Evolutionary conservation across 2,329 filamentous ascomycete genomes (phyloP).

Genomic region (Tolypocladium nubicola): DNA sequence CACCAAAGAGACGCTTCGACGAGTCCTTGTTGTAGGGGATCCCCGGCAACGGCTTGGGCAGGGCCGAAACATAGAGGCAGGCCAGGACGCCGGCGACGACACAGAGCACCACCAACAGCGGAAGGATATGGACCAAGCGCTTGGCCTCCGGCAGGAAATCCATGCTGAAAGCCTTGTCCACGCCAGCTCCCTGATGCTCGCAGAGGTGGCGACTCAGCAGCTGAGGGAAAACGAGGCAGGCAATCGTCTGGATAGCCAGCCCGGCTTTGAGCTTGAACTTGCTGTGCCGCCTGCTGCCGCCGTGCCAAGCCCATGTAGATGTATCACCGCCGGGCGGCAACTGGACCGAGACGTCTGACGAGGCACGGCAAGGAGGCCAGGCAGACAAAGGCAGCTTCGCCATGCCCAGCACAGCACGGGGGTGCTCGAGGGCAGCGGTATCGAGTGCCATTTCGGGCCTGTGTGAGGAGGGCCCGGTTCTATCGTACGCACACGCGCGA

Average conservation of each 20-base stretch:
- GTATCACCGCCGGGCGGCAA: neutral
- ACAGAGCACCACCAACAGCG: neutral
- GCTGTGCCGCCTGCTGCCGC: neutral
- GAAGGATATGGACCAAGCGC: neutral
- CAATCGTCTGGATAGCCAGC: neutral
- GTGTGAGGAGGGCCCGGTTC: neutral
- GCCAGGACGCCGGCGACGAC: neutral
- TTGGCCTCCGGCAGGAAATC: neutral
- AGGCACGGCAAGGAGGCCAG: neutral
- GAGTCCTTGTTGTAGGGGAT: slow-evolving; percentile 16
- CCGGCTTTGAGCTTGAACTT: neutral
- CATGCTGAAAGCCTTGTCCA: neutral
- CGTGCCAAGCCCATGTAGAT: neutral
- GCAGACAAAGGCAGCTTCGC: neutral
- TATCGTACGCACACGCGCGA: neutral
- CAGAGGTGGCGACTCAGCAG: neutral
- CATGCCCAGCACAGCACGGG: neutral
- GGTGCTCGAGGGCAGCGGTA: neutral
- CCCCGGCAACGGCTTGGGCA: slow-evolving; percentile 12
- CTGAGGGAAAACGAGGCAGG: neutral
- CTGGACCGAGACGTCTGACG: neutral
- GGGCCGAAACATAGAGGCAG: slow-evolving; percentile 3
- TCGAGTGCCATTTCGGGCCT: neutral
- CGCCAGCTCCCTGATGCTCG: neutral
- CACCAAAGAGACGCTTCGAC: slow-evolving; percentile 10